Evolutionary conservation across 805 yeast genomes (phyloP).

Genomic region (Teunomyces pallodes): DNA sequence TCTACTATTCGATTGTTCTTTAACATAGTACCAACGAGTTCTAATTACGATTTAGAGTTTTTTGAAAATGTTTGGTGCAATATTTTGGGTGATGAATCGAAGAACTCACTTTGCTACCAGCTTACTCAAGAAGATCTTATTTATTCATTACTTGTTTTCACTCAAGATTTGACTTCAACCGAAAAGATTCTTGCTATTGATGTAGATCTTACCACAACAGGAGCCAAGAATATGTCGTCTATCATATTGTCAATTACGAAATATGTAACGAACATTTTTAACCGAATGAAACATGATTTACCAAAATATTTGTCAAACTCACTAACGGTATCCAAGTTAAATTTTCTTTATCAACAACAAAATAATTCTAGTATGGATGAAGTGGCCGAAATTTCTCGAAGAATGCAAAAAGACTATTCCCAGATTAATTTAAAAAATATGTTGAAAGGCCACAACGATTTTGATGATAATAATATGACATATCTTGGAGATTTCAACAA

Average conservation of each 20-base stretch:
- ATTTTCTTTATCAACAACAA: constrained; percentile 37
- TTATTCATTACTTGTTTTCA: constrained; percentile 40
- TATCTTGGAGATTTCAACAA: constrained; percentile 28
- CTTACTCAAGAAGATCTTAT: constrained; percentile 35
- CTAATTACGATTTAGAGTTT: constrained; percentile 10
- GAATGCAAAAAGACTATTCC: constrained; percentile 36
- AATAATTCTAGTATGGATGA: constrained; percentile 46
- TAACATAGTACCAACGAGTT: constrained; percentile 26
- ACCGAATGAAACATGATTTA: constrained; percentile 16
- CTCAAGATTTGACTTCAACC: constrained; percentile 34
- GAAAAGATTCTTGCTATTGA: constrained; percentile 49
- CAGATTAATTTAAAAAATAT: constrained; percentile 36
- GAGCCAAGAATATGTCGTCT: constrained; percentile 32
- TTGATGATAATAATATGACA: constrained; percentile 20
- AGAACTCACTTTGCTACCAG: constrained; percentile 45
- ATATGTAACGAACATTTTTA: constrained; percentile 16
- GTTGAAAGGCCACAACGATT: constrained; percentile 39
- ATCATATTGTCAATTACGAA: constrained; percentile 36
- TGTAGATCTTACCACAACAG: constrained; percentile 45
- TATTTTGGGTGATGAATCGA: constrained; percentile 61
- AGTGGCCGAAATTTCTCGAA: constrained; percentile 38
- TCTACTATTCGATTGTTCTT: constrained; percentile 43
- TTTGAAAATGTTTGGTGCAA: constrained; percentile 51
- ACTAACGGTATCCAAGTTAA: constrained; percentile 45
- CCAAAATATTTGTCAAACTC: constrained; percentile 47